Conservation (phyloP, 2,329 filamentous ascomycete genomes). For the Geosmithia flava region DNA sequence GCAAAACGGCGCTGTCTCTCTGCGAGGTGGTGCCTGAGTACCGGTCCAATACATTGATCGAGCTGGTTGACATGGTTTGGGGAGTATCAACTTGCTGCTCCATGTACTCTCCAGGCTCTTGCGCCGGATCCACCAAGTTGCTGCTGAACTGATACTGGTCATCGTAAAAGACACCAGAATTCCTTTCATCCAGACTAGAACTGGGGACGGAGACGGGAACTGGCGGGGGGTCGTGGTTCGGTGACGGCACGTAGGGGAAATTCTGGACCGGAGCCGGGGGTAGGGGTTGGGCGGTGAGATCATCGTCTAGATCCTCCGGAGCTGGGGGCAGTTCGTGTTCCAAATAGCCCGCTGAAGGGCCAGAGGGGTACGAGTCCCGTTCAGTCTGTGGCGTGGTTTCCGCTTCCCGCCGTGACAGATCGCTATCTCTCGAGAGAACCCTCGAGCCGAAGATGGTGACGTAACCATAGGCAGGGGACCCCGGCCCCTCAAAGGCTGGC, state of each 20-base stretch:
- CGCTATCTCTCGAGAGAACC: slow-evolving; percentile 13
- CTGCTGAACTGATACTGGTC: slow-evolving; percentile 22
- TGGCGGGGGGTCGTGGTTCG: slow-evolving; percentile 38
- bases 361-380: slow-evolving; percentile 6
- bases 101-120: slow-evolving; percentile 31
- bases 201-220: slow-evolving; percentile 26
- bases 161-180: slow-evolving; percentile 24
- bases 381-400: background rate
- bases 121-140: slow-evolving; percentile 29
- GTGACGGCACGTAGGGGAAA: slow-evolving; percentile 21
- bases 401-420: slow-evolving; percentile 8
- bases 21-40: slow-evolving; percentile 22
- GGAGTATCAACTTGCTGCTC: slow-evolving; percentile 29
- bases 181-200: slow-evolving; percentile 24
- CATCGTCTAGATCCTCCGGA: slow-evolving; percentile 37
- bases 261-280: slow-evolving; percentile 6
- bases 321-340: slow-evolving; percentile 31
- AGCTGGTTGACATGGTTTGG: slow-evolving; percentile 33
- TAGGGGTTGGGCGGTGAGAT: slow-evolving; percentile 36
- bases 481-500: slow-evolving; percentile 13
- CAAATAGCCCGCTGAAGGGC: slow-evolving; percentile 11
- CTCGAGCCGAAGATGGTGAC: slow-evolving; percentile 18
- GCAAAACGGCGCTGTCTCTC: slow-evolving; percentile 23
- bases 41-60: slow-evolving; percentile 27
- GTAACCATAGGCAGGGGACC: slow-evolving; percentile 15